A percentile compares a stretch with the other conserved stretches of the same genome.
These are phyloP conservation scores for Penicillium rolfsii DNA, from an alignment of 2,329 filamentous ascomycete species.

Conservation along the genomic window DNA sequence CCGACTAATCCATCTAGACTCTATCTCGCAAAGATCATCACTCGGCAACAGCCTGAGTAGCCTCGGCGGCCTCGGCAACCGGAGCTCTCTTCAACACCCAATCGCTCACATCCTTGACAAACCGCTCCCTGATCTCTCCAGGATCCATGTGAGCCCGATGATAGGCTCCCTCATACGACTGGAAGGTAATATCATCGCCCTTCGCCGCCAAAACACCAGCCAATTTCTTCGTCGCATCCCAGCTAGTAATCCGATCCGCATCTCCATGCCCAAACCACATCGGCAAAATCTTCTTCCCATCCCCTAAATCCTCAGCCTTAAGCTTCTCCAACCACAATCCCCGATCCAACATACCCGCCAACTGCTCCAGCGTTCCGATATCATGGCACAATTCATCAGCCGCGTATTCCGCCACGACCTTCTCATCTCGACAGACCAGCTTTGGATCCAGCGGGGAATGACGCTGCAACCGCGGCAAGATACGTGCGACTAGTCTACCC, in stretches of 20 bases:
- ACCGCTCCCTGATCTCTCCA: slow-evolving; percentile 37
- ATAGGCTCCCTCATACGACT: slow-evolving; percentile 74
- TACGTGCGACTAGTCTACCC: slow-evolving; percentile 67
- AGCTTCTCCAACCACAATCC: slow-evolving; percentile 62
- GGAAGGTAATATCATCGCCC: slow-evolving; percentile 76
- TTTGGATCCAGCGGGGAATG: slow-evolving; percentile 66
- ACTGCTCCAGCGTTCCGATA: slow-evolving; percentile 80
- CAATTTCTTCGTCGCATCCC: slow-evolving; percentile 66
- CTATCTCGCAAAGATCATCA: background rate
- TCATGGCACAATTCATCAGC: slow-evolving; percentile 76
- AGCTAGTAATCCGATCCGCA: slow-evolving; percentile 70
- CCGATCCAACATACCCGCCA: slow-evolving; percentile 77
- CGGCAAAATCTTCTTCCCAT: slow-evolving; percentile 54
- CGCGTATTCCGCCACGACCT: slow-evolving; percentile 61
- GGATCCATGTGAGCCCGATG: slow-evolving; percentile 61
- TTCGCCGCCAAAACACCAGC: slow-evolving; percentile 65
- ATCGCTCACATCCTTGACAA: slow-evolving; percentile 61
- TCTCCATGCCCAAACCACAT: slow-evolving; percentile 78
- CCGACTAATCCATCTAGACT: background rate
- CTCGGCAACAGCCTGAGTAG: background rate
- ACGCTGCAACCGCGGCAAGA: slow-evolving; percentile 71
- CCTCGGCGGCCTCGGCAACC: background rate
- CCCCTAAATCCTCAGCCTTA: slow-evolving; percentile 26
- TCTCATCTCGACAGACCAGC: slow-evolving; percentile 69
- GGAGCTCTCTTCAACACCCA: slow-evolving; percentile 61